phyloP scores from a whole-genome alignment of 139 green algal species.

The Chlorella sp. region DNA sequence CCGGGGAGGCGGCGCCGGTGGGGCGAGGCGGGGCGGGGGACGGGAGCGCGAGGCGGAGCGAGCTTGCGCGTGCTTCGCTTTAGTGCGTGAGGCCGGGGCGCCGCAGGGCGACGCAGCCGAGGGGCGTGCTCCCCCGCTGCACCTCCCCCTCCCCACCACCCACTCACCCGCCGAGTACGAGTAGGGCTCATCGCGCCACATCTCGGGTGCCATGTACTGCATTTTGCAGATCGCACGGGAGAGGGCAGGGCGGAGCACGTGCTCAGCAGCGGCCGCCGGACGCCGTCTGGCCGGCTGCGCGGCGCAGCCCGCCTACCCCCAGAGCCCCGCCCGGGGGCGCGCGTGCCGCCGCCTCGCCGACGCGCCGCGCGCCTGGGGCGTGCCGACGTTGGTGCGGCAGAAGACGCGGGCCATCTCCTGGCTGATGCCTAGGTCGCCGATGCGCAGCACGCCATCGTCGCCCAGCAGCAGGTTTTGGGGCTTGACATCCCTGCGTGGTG shows the following conservation, averaged over 20 bases:
- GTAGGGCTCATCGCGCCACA: constrained; percentile 81
- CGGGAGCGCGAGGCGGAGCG: neutral
- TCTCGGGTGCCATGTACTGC: constrained; percentile 87
- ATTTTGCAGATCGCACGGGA: constrained; percentile 68
- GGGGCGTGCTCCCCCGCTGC: too few relatives aligned
- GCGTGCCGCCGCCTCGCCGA: neutral
- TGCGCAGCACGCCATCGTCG: constrained; percentile 70
- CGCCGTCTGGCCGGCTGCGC: neutral
- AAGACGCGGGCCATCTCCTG: constrained; percentile 77
- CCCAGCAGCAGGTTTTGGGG: constrained; percentile 75
- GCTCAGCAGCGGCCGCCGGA: neutral
- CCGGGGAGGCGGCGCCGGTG: too few relatives aligned
- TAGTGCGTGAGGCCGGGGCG: too few relatives aligned
- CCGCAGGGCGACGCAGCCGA: too few relatives aligned
- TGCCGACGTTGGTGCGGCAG: constrained; percentile 48
- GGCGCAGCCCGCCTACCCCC: neutral
- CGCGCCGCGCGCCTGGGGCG: neutral
- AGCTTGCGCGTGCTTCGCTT: too few relatives aligned
- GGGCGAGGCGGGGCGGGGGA: too few relatives aligned
- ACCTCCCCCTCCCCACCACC: too few relatives aligned
- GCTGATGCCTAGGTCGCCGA: constrained; percentile 86
- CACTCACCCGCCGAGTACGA: constrained; percentile 80
- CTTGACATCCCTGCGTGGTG: constrained; percentile 22
- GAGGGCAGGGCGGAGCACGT: neutral
- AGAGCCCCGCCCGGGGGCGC: neutral